These are phyloP conservation scores for Metschnikowia amazonensis DNA, from an alignment of 805 yeast genomes.

Conservation along the genomic window DNA sequence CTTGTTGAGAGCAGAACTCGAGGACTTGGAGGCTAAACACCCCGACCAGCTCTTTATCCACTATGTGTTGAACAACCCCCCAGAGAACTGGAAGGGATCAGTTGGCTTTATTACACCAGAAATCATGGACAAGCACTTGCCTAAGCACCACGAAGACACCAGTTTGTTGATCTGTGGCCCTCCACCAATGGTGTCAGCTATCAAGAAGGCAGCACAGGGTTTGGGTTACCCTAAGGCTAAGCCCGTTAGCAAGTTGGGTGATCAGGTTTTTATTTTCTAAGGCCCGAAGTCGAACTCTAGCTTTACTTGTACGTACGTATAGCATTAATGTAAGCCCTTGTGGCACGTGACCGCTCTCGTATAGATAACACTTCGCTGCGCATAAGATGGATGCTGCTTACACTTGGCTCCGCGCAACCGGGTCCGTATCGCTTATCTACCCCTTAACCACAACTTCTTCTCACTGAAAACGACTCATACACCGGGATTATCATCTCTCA, in stretches of 20 bases:
- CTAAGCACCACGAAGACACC: slow-evolving; percentile 54
- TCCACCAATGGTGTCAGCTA: slow-evolving; percentile 83
- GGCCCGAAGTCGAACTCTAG: slow-evolving; percentile 1
- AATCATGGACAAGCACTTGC: slow-evolving; percentile 58
- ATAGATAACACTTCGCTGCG: neutral
- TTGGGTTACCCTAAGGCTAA: slow-evolving; percentile 81
- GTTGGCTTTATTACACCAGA: slow-evolving; percentile 80
- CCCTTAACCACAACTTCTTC: neutral
- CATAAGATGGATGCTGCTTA: neutral
- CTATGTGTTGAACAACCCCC: slow-evolving; percentile 73
- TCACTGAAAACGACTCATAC: neutral
- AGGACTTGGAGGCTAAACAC: slow-evolving; percentile 52
- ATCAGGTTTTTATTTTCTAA: slow-evolving; percentile 86
- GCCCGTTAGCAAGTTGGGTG: slow-evolving; percentile 85
- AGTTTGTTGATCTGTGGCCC: slow-evolving; percentile 90
- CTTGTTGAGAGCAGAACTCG: slow-evolving; percentile 74
- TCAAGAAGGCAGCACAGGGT: slow-evolving; percentile 70
- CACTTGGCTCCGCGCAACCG: slow-evolving; percentile 1
- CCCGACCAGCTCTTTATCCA: slow-evolving; percentile 60
- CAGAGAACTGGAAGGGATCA: slow-evolving; percentile 70
- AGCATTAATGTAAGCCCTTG: neutral
- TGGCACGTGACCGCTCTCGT: slow-evolving; percentile 2
- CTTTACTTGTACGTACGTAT: neutral
- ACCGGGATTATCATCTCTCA: neutral
- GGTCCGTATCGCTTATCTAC: neutral